Percentiles rank a stretch among this genome's conserved stretches.
Evolutionary conservation across 257 asterid genomes (phyloP).

Genomic region (Asclepias syriaca): DNA sequence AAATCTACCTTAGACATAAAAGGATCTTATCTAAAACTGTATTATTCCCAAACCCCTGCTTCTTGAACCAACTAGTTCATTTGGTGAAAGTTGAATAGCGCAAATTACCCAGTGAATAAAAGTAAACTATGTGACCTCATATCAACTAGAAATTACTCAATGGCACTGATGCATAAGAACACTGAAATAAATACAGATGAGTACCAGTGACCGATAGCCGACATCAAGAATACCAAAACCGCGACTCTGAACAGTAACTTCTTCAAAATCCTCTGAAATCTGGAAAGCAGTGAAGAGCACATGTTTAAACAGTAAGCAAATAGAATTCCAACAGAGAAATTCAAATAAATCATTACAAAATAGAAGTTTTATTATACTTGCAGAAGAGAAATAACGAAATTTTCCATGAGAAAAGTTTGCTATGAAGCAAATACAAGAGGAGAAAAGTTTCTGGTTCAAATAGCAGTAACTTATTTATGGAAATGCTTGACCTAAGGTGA

Average conservation of each 20-base stretch:
- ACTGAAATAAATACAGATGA: neutral
- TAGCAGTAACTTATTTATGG: neutral
- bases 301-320: constrained; percentile 3
- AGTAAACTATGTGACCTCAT: neutral
- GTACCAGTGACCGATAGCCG: constrained; percentile 77
- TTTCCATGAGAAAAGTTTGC: neutral
- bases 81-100: neutral
- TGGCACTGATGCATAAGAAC: neutral
- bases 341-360: neutral
- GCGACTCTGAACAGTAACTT: constrained; percentile 72
- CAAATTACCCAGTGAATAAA: neutral
- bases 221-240: constrained; percentile 93
- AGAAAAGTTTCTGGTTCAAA: neutral
- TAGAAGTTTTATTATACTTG: neutral
- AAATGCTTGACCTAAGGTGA: neutral
- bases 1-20: neutral
- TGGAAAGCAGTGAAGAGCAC: constrained; percentile 22
- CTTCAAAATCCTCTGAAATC: constrained; percentile 77
- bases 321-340: constrained; percentile 3
- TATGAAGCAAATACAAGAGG: neutral
- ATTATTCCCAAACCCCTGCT: neutral
- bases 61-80: neutral
- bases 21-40: neutral
- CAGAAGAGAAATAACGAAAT: neutral
- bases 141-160: neutral